Evolutionary conservation across 352 stramenopile genomes (phyloP).

Genomic region (Globisporangium heterothallicum): DNA sequence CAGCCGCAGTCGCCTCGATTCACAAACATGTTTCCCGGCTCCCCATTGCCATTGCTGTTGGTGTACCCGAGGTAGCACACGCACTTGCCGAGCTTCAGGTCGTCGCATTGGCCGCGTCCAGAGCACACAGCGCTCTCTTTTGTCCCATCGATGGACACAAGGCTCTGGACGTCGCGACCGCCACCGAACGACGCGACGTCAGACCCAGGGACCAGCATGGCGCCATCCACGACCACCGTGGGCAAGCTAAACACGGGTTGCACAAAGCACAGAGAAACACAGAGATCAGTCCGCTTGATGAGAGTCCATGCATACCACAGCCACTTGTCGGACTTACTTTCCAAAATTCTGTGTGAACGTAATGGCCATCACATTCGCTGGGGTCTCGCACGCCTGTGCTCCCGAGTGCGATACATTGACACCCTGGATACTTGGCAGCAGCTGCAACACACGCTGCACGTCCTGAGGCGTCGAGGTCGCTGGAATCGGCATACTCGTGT

Average conservation of each 20-base stretch:
- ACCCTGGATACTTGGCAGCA: conserved; percentile 48
- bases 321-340: conserved; percentile 35
- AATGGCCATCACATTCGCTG: conserved; percentile 53
- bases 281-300: not conserved
- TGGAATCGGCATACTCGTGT: conserved; percentile 55
- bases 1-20: conserved; percentile 66
- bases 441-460: conserved; percentile 32
- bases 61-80: conserved; percentile 59
- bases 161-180: conserved; percentile 18
- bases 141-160: conserved; percentile 45
- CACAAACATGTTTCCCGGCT: conserved; percentile 32
- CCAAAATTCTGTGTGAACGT: conserved; percentile 82
- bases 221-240: conserved; percentile 41
- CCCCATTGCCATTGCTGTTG: conserved; percentile 57
- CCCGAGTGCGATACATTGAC: conserved; percentile 49
- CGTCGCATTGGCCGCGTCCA: conserved; percentile 55
- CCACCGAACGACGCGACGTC: conserved; percentile 21
- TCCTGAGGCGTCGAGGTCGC: conserved; percentile 26
- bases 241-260: conserved; percentile 30
- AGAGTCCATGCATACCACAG: too few species aligned
- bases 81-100: conserved; percentile 50
- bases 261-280: conserved; percentile 1
- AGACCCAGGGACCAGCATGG: conserved; percentile 24
- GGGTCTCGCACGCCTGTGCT: conserved; percentile 54
- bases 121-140: conserved; percentile 72